A percentile compares a stretch with the other conserved stretches of the same genome.
Conservation (phyloP, 2,329 filamentous ascomycete species). For the Fusarium xylarioides region DNA sequence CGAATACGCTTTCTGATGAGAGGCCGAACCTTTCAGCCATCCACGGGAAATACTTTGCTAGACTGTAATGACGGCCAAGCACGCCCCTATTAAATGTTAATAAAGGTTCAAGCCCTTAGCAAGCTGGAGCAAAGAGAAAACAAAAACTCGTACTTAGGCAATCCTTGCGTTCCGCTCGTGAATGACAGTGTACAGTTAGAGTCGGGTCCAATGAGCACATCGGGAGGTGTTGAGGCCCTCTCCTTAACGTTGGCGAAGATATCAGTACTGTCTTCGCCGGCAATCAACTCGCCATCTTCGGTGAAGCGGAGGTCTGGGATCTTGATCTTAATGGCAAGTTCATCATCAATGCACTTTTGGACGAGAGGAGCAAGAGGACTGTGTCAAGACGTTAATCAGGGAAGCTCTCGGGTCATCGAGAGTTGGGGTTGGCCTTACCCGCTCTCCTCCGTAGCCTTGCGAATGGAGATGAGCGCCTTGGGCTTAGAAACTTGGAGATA, state of each 20-base stretch:
- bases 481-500: neutral
- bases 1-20: constrained; percentile 77
- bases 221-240: neutral
- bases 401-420: neutral
- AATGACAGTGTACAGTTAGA: neutral
- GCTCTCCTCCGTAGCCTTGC: neutral
- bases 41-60: constrained; percentile 1
- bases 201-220: neutral
- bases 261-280: neutral
- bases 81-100: neutral
- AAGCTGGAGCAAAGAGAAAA: neutral
- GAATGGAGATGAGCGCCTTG: neutral
- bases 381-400: neutral
- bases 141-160: neutral
- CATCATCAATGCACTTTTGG: neutral
- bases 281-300: neutral
- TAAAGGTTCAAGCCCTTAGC: neutral
- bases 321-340: neutral
- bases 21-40: constrained; percentile 67
- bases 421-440: neutral
- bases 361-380: neutral
- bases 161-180: neutral
- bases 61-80: neutral
- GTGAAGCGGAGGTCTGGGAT: neutral
- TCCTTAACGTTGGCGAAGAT: neutral